These are phyloP conservation scores for Didymella sp. DNA, from an alignment of 2,329 filamentous ascomycete species.

Conservation along the genomic window DNA sequence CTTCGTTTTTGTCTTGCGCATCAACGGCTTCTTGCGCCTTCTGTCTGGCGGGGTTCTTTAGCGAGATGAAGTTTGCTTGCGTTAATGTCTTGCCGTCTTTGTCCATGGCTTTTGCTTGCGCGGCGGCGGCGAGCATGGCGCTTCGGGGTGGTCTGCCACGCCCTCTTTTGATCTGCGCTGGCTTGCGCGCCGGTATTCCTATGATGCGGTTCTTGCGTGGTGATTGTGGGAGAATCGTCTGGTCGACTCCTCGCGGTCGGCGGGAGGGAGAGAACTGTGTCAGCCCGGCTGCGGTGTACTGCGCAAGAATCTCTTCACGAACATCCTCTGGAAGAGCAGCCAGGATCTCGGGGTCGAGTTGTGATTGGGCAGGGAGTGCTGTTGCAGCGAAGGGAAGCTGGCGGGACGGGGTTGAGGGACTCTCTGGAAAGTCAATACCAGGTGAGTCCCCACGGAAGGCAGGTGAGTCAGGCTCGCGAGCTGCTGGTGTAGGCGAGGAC, in stretches of 20 bases:
- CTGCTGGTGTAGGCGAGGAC: constrained; percentile 37
- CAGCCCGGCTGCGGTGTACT: constrained; percentile 61
- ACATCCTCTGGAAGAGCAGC: constrained; percentile 84
- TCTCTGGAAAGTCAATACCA: background rate
- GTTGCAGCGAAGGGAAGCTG: constrained; percentile 39
- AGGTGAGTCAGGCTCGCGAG: constrained; percentile 2
- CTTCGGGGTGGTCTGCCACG: constrained; percentile 57
- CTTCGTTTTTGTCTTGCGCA: background rate
- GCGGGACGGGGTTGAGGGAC: constrained; percentile 28
- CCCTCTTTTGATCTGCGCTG: constrained; percentile 72
- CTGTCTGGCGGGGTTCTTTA: constrained; percentile 35
- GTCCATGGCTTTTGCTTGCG: constrained; percentile 55
- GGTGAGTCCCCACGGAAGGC: constrained; percentile 2
- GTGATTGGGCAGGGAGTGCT: constrained; percentile 68
- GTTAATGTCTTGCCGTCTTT: constrained; percentile 57
- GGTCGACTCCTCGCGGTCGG: constrained; percentile 46
- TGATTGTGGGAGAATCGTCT: constrained; percentile 48
- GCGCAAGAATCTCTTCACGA: constrained; percentile 79
- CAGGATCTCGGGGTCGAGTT: constrained; percentile 85
- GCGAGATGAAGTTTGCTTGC: constrained; percentile 75
- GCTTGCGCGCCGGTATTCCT: constrained; percentile 58
- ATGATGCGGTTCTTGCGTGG: constrained; percentile 62
- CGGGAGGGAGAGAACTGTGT: constrained; percentile 40
- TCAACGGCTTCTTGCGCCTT: constrained; percentile 31
- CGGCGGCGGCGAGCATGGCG: constrained; percentile 55